These are phyloP conservation scores for Graphiopsis chlorocephala DNA, from an alignment of 2,329 filamentous ascomycete genomes.

Conservation along the genomic window DNA sequence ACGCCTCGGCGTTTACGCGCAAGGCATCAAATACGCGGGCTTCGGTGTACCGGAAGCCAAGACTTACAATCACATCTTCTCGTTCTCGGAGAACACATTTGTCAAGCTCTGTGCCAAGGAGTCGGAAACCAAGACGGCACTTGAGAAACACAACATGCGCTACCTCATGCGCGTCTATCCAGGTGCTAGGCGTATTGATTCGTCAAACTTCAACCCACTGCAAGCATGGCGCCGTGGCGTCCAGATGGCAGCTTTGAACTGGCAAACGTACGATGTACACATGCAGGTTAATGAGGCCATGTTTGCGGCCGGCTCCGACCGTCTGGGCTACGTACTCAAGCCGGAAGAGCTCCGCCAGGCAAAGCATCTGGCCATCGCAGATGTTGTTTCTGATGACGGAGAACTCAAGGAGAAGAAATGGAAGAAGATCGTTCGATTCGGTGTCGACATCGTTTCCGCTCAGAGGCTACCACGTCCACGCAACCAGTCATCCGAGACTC, in stretches of 20 bases:
- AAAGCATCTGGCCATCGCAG: conserved; percentile 61
- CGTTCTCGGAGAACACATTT: conserved; percentile 87
- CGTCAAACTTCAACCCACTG: conserved; percentile 91
- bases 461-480: conserved; percentile 87
- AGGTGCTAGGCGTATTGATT: conserved; percentile 73
- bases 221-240: conserved; percentile 93
- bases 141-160: conserved; percentile 87
- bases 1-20: conserved; percentile 76
- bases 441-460: conserved; percentile 85
- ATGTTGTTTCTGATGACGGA: conserved; percentile 50
- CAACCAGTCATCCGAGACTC: conserved; percentile 65
- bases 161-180: conserved; percentile 95
- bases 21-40: conserved; percentile 75
- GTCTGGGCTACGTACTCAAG: conserved; percentile 90
- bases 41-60: conserved; percentile 78
- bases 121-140: conserved; percentile 69
- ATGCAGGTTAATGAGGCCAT: conserved; percentile 98
- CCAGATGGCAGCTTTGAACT: conserved; percentile 97
- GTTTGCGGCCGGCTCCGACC: conserved; percentile 86
- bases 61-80: conserved; percentile 91
- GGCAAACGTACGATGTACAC: conserved; percentile 94
- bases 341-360: conserved; percentile 71
- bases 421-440: conserved; percentile 79
- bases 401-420: conserved; percentile 61
- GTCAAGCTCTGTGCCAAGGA: conserved; percentile 74